Conservation (phyloP, 352 stramenopile species). For the Pythium apleroticum region DNA sequence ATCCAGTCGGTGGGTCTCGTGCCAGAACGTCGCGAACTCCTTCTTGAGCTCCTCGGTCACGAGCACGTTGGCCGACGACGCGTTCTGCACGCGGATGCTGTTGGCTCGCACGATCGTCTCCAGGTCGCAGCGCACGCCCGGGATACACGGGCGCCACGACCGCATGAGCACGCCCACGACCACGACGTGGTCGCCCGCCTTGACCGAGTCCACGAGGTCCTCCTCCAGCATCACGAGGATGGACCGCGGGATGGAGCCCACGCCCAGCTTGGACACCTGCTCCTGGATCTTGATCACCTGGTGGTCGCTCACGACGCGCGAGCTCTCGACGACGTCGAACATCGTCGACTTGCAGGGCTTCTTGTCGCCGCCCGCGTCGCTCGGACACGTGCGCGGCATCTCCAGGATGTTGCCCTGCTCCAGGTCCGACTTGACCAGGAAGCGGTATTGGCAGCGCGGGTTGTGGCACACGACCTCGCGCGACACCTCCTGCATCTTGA, state of each 20-base stretch:
- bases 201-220: slow-evolving; percentile 71
- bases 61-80: slow-evolving; percentile 52
- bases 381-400: slow-evolving; percentile 39
- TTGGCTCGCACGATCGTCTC: slow-evolving; percentile 83
- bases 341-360: slow-evolving; percentile 82
- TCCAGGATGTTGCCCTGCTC: slow-evolving; percentile 91
- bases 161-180: slow-evolving; percentile 91
- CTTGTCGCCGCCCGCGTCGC: slow-evolving; percentile 25
- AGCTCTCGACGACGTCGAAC: slow-evolving; percentile 56
- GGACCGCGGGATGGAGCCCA: slow-evolving; percentile 92
- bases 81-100: slow-evolving; percentile 72
- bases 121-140: slow-evolving; percentile 89
- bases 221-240: slow-evolving; percentile 96
- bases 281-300: slow-evolving; percentile 98
- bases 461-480: slow-evolving; percentile 88
- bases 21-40: slow-evolving; percentile 93
- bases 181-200: slow-evolving; percentile 97
- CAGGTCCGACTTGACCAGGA: slow-evolving; percentile 88
- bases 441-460: slow-evolving; percentile 65
- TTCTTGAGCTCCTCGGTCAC: slow-evolving; percentile 81
- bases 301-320: slow-evolving; percentile 62
- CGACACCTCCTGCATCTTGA: slow-evolving; percentile 93
- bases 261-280: slow-evolving; percentile 85
- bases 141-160: slow-evolving; percentile 86
- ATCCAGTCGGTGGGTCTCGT: slow-evolving; percentile 36